Conservation (phyloP, 306 rosid genomes). For the Echinosophora koreensis region DNA sequence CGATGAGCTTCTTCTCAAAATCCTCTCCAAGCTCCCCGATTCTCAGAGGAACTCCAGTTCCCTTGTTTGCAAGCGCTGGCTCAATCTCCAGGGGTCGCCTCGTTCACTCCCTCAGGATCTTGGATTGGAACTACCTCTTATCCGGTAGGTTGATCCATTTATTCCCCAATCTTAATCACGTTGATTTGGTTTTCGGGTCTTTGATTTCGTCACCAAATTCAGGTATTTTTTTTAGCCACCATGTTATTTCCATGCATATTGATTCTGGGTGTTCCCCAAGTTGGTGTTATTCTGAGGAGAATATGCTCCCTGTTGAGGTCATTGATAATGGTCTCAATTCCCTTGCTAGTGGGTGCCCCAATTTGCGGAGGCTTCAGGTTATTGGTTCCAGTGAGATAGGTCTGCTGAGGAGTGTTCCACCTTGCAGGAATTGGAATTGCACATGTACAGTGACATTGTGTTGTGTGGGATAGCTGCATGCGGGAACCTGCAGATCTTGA, state of each 20-base stretch:
- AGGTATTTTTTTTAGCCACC: slow-evolving; percentile 59
- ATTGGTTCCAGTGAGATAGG: too few relatives aligned
- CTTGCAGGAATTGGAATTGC: slow-evolving; percentile 87
- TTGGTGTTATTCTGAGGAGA: slow-evolving; percentile 57
- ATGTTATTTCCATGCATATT: slow-evolving; percentile 55
- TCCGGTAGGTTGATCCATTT: slow-evolving; percentile 65
- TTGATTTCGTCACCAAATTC: slow-evolving; percentile 62
- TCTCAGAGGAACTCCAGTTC: slow-evolving; percentile 67
- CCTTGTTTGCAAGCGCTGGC: too few relatives aligned
- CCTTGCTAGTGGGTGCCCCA: slow-evolving; percentile 79
- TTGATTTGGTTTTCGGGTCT: slow-evolving; percentile 71
- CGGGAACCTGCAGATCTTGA: slow-evolving; percentile 82
- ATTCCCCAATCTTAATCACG: slow-evolving; percentile 83
- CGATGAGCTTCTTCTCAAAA: slow-evolving; percentile 70
- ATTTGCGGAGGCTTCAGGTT: too few relatives aligned
- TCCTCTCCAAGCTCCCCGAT: slow-evolving; percentile 69
- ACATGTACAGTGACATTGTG: slow-evolving; percentile 73
- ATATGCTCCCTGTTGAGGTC: slow-evolving; percentile 68
- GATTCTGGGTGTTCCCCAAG: slow-evolving; percentile 54
- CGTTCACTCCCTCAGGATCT: too few relatives aligned
- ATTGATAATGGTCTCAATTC: slow-evolving; percentile 73
- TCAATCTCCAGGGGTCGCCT: too few relatives aligned
- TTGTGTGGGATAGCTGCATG: slow-evolving; percentile 84
- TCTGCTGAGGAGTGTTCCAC: too few relatives aligned
- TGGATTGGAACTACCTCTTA: too few relatives aligned